Evolutionary conservation across 805 yeast genomes (phyloP).

Genomic region (Brettanomyces custersianus): DNA sequence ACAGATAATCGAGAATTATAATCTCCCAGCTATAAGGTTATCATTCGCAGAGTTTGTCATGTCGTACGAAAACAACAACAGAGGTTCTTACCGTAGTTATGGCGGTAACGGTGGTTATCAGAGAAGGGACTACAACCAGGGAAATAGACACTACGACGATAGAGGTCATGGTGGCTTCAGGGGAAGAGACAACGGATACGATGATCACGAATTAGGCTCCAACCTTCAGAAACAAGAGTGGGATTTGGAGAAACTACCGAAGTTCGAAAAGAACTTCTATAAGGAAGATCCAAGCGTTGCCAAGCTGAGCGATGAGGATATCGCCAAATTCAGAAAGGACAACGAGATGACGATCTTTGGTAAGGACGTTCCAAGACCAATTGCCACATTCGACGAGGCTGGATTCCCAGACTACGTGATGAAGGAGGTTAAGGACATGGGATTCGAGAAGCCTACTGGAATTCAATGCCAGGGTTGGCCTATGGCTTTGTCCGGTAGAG

Average conservation of each 20-base stretch:
- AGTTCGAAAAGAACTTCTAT: slow-evolving; percentile 93
- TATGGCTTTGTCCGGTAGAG: slow-evolving; percentile 98
- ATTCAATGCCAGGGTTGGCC: slow-evolving; percentile 99
- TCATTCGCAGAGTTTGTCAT: no score
- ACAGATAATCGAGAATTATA: no score
- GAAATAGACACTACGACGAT: slow-evolving; percentile 19
- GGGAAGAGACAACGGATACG: slow-evolving; percentile 30
- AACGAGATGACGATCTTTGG: slow-evolving; percentile 85
- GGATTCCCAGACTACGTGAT: slow-evolving; percentile 95
- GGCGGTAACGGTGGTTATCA: slow-evolving; percentile 2
- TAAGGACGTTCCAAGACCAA: slow-evolving; percentile 85
- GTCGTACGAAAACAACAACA: slow-evolving; percentile 34
- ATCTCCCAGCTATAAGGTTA: no score
- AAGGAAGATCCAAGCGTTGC: slow-evolving; percentile 75
- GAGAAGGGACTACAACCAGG: background rate
- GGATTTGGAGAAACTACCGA: slow-evolving; percentile 70
- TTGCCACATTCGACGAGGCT: slow-evolving; percentile 88
- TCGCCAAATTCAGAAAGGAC: slow-evolving; percentile 66
- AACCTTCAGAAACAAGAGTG: slow-evolving; percentile 68
- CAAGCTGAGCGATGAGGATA: slow-evolving; percentile 64
- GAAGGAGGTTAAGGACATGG: slow-evolving; percentile 80
- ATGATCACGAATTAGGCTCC: slow-evolving; percentile 40
- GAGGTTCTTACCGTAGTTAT: slow-evolving; percentile 21
- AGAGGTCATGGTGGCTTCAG: slow-evolving; percentile 32
- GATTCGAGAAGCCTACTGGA: slow-evolving; percentile 90